Percentiles rank a stretch among this genome's conserved stretches.
These are phyloP conservation scores for Phytophthora macrochlamydospora DNA, from an alignment of 352 stramenopile genomes.

Conservation along the genomic window DNA sequence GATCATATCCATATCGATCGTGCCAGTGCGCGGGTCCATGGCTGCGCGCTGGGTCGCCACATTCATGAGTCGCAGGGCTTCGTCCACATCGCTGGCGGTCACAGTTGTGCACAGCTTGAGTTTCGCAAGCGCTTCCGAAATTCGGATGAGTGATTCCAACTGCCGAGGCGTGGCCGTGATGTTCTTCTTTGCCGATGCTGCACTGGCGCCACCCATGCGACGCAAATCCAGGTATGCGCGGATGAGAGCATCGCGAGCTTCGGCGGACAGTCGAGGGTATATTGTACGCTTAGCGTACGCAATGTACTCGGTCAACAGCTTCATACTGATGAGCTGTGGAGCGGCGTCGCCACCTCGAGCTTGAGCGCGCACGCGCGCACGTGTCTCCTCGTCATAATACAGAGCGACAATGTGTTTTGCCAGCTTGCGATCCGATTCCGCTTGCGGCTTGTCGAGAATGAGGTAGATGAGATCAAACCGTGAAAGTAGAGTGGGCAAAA, in stretches of 20 bases:
- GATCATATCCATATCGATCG: constrained; percentile 99
- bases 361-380: constrained; percentile 43
- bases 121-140: constrained; percentile 96
- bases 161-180: constrained; percentile 98
- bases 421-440: constrained; percentile 94
- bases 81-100: constrained; percentile 87
- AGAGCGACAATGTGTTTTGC: constrained; percentile 97
- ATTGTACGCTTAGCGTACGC: constrained; percentile 94
- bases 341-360: constrained; percentile 26
- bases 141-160: constrained; percentile 98
- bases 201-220: constrained; percentile 64
- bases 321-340: constrained; percentile 79
- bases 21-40: constrained; percentile 97
- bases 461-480: constrained; percentile 99
- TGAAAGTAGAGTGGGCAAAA: constrained; percentile 97
- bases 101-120: constrained; percentile 91
- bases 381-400: constrained; percentile 92
- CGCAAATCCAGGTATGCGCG: constrained; percentile 94
- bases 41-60: constrained; percentile 96
- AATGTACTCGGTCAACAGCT: constrained; percentile 95
- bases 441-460: constrained; percentile 97
- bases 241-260: constrained; percentile 91
- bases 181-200: constrained; percentile 87
- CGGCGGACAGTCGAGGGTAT: constrained; percentile 90
- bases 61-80: constrained; percentile 98